phyloP scores from a whole-genome alignment of 2,329 filamentous ascomycete genomes.

The Claviceps purpurea region DNA sequence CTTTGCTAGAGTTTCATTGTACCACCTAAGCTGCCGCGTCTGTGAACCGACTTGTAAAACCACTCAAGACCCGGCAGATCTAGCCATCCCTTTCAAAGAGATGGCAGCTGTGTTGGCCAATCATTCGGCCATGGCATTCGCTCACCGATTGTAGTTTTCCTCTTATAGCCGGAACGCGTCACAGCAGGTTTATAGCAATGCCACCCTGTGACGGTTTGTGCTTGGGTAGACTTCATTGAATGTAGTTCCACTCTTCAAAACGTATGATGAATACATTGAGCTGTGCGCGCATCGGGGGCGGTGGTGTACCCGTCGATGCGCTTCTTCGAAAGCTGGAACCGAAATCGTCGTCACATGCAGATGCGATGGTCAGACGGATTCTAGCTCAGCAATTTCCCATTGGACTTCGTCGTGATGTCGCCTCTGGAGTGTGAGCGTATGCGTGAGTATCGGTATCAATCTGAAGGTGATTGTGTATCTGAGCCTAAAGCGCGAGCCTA shows the following conservation, averaged over 20 bases:
- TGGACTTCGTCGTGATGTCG: neutral
- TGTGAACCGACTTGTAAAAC: neutral
- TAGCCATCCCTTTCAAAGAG: neutral
- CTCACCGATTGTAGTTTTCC: neutral
- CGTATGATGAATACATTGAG: neutral
- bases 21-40: neutral
- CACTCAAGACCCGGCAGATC: too few species aligned
- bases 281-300: neutral
- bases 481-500: neutral
- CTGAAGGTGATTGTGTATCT: neutral
- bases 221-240: neutral
- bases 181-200: neutral
- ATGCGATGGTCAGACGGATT: neutral
- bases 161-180: neutral
- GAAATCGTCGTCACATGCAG: neutral
- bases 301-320: neutral
- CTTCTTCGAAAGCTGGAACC: neutral
- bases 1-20: neutral
- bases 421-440: neutral
- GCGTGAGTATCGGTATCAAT: neutral
- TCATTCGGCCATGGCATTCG: neutral
- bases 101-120: neutral
- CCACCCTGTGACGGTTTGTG: neutral
- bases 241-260: neutral
- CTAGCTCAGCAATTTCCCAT: neutral